A percentile compares a stretch with the other conserved stretches of the same genome.
These are phyloP conservation scores for Astragalus glycyphyllos DNA, from an alignment of 306 rosid genomes.

Conservation along the genomic window DNA sequence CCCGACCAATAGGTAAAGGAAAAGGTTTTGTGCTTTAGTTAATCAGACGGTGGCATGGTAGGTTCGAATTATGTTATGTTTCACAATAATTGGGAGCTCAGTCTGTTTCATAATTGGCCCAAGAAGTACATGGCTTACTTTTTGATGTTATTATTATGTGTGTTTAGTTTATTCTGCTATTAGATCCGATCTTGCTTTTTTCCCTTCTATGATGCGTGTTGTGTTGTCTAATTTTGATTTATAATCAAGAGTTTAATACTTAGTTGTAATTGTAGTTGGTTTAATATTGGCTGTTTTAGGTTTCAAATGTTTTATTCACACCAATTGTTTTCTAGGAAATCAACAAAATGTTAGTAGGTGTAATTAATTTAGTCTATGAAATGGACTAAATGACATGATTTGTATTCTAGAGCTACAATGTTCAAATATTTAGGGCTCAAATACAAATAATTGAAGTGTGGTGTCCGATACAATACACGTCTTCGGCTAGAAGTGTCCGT, in stretches of 20 bases:
- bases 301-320: neutral
- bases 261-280: neutral
- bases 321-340: neutral
- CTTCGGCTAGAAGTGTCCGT: too few species aligned
- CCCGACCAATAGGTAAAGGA: constrained; percentile 33
- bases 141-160: constrained; percentile 33
- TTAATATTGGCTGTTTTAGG: neutral
- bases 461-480: too few species aligned
- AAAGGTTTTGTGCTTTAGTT: constrained; percentile 30
- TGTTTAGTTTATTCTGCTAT: constrained; percentile 13
- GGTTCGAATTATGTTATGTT: neutral
- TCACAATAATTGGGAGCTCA: neutral
- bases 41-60: constrained; percentile 26
- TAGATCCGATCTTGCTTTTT: constrained; percentile 33
- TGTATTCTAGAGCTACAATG: too few species aligned
- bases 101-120: constrained; percentile 34
- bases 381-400: too few species aligned
- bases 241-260: too few species aligned
- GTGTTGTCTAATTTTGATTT: too few species aligned
- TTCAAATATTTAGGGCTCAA: too few species aligned
- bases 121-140: constrained; percentile 32
- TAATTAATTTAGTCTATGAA: too few species aligned
- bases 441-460: too few species aligned
- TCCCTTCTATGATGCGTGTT: neutral
- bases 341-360: too few species aligned